Percentiles rank a stretch among this genome's conserved stretches.
Conservation (phyloP, 257 asterid species). For the Gentiana straminea region DNA sequence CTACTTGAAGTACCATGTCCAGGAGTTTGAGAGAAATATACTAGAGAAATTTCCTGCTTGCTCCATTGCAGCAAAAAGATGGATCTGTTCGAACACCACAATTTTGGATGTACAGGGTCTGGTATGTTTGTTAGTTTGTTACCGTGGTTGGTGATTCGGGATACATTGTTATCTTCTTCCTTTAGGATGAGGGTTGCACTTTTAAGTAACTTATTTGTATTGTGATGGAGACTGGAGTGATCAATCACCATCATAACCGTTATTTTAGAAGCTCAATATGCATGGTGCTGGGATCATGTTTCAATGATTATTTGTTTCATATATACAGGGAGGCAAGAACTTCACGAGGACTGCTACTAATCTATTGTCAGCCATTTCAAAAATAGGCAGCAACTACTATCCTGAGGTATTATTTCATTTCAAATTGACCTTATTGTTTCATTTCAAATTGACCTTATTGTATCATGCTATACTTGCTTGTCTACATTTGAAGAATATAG, state of each 20-base stretch:
- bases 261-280: no score
- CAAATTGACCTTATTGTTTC: background rate
- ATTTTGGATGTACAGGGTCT: constrained; percentile 94
- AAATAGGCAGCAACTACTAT: constrained; percentile 65
- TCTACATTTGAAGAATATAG: no score
- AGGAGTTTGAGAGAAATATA: constrained; percentile 83
- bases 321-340: constrained; percentile 64
- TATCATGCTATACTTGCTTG: no score
- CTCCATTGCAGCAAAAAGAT: constrained; percentile 77
- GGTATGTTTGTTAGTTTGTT: constrained; percentile 36
- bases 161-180: no score
- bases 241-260: no score
- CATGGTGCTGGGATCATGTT: no score
- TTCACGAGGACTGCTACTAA: constrained; percentile 64
- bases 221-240: no score
- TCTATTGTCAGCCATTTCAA: constrained; percentile 75
- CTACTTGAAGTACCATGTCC: constrained; percentile 83
- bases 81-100: constrained; percentile 75
- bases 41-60: constrained; percentile 89
- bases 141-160: background rate
- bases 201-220: no score
- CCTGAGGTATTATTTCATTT: constrained; percentile 64
- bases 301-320: no score
- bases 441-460: background rate
- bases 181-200: no score